A percentile compares a stretch with the other conserved stretches of the same genome.
Evolutionary conservation across 306 rosid genomes (phyloP).

Genomic region (Pachyrhizus erosus): DNA sequence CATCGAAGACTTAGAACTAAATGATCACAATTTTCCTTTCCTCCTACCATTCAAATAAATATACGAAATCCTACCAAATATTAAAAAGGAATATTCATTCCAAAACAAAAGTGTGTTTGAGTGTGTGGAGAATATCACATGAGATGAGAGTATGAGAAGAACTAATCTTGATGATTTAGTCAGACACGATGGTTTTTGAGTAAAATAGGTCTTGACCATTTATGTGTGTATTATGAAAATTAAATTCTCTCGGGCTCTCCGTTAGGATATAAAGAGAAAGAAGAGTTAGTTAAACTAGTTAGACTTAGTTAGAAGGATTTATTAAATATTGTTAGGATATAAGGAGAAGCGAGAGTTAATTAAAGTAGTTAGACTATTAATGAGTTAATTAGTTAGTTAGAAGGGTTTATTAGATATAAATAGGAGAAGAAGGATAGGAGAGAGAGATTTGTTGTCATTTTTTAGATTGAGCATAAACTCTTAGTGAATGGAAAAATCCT

Average conservation of each 20-base stretch:
- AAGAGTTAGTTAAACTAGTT: too few species aligned
- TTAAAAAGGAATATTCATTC: not conserved
- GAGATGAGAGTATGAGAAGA: not conserved
- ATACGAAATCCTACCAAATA: not conserved
- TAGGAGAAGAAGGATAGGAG: too few species aligned
- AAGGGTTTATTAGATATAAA: too few species aligned
- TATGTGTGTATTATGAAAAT: not conserved
- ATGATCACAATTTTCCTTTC: not conserved
- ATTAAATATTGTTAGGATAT: too few species aligned
- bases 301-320: too few species aligned
- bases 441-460: too few species aligned
- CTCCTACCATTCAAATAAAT: conserved; percentile 2
- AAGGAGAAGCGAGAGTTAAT: too few species aligned
- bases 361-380: too few species aligned
- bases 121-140: not conserved
- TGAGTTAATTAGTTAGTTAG: too few species aligned
- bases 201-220: not conserved
- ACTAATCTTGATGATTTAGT: not conserved
- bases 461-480: too few species aligned
- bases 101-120: not conserved
- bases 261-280: too few species aligned
- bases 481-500: too few species aligned
- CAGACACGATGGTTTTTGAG: not conserved
- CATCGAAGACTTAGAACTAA: not conserved
- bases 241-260: not conserved